Base-by-base conservation (phyloP, 176 grass and related monocot genomes). In the Phoenix roebelenii region DNA sequence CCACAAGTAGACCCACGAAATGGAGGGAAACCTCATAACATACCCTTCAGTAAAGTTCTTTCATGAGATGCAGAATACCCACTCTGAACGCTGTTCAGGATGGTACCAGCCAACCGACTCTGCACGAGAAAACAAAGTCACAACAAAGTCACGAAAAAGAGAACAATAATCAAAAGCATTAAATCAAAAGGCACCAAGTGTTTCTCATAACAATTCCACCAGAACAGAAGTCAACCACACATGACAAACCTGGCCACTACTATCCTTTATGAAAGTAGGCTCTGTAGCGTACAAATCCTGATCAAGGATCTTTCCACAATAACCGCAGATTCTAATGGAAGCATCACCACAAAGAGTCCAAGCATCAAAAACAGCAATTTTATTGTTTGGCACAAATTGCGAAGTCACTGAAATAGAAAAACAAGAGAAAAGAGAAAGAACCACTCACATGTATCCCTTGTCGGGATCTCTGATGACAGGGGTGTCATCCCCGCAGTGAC, bases 281-380 rank as follows among this genome's bases (percentile, higher is more conserved):
- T 77, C 76, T 10, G 29, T 66, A 12, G 68, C 67, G 39, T 63
- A 95, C 17, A 89, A 54, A 3, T 89, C 73, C 49, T 85, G 18
- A 70, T 89, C 90, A 59, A 95, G 54, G 69, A 95, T 77, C 74
- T 81, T 95, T 16, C 86, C 90, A 15, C 90, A 95, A 0, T 17
- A 25, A 25, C 26, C 71, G 74, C 90, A 90, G 24, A 82, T 86
- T 56, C 86, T 95, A 77, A 56, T 39, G 23, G 72, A 15, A 59
- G 85, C 25, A 71, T 76, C 19, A 85, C 23, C 74, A 39, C 22
- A 15, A 51, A 67, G 64, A 55, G 22, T 59, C 54, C 54, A 61
- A 19, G 22, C 35, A 2, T 28, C 2, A 64, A 80, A 69, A 44
- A 22, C n/a, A 39, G 15, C 15, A 49, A 23, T 49, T 22, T 49